Evolutionary conservation across 2,329 filamentous ascomycete genomes (phyloP).

Genomic region (Talaromyces albobiverticillius): DNA sequence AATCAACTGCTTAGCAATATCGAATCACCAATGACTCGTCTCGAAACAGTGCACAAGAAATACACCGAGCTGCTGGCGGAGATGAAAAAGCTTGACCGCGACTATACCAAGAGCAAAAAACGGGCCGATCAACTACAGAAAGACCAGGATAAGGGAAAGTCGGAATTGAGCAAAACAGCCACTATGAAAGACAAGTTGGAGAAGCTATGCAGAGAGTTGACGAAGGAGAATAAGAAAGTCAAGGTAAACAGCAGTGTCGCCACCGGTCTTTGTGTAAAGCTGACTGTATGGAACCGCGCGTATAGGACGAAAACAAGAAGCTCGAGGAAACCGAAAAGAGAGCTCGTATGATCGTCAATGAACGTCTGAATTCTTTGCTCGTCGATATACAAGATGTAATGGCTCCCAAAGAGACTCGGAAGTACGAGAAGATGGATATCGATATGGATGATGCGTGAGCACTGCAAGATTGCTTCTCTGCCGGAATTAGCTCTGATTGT

Average conservation of each 20-base stretch:
- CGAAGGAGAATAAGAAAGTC: constrained; percentile 96
- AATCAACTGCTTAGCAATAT: constrained; percentile 80
- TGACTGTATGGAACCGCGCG: constrained; percentile 19
- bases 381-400: constrained; percentile 86
- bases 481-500: constrained; percentile 14
- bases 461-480: constrained; percentile 5
- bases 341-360: constrained; percentile 78
- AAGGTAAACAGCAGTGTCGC: constrained; percentile 60
- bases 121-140: constrained; percentile 92
- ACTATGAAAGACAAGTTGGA: constrained; percentile 94
- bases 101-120: constrained; percentile 95
- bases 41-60: constrained; percentile 84
- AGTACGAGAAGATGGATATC: constrained; percentile 76
- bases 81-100: constrained; percentile 92
- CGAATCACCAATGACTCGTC: constrained; percentile 86
- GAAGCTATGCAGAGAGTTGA: constrained; percentile 90
- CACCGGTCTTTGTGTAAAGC: constrained; percentile 10
- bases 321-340: constrained; percentile 81
- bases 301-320: constrained; percentile 85
- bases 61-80: constrained; percentile 89
- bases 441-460: constrained; percentile 85
- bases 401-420: constrained; percentile 78
- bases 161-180: constrained; percentile 84
- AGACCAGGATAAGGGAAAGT: constrained; percentile 86
- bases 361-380: constrained; percentile 75